These are phyloP conservation scores for Catharanthus roseus DNA, from an alignment of 257 asterid species.

Conservation along the genomic window DNA sequence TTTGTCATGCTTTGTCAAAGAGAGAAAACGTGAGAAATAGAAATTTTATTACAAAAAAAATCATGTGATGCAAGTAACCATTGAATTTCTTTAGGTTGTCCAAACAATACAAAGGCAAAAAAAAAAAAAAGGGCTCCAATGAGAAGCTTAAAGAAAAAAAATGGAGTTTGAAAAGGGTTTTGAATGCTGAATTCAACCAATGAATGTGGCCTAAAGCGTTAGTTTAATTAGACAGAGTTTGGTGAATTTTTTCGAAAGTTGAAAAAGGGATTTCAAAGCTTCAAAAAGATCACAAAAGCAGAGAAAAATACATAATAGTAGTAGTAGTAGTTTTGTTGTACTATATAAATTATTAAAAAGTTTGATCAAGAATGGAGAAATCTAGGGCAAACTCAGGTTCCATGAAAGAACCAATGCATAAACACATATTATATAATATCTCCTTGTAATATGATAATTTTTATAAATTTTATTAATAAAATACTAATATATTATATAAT, in stretches of 20 bases:
- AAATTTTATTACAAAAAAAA: no score
- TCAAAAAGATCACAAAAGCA: constrained; percentile 14
- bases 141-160: not conserved
- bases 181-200: constrained; percentile 1
- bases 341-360: not conserved
- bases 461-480: no score
- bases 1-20: no score
- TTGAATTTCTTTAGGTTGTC: not conserved
- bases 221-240: not conserved
- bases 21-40: not conserved
- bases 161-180: not conserved
- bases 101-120: not conserved
- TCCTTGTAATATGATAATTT: no score
- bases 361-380: not conserved
- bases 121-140: constrained; percentile 1
- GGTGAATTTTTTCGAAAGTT: constrained; percentile 16
- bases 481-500: no score
- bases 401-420: not conserved
- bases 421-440: no score
- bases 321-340: not conserved
- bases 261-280: constrained; percentile 7
- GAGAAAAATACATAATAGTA: no score
- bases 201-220: constrained; percentile 5
- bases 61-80: not conserved
- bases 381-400: not conserved